Evolutionary conservation across 306 rosid genomes (phyloP), one percentile per base, ranked within the genome.

Genomic region (Psophocarpus tetragonolobus): DNA sequence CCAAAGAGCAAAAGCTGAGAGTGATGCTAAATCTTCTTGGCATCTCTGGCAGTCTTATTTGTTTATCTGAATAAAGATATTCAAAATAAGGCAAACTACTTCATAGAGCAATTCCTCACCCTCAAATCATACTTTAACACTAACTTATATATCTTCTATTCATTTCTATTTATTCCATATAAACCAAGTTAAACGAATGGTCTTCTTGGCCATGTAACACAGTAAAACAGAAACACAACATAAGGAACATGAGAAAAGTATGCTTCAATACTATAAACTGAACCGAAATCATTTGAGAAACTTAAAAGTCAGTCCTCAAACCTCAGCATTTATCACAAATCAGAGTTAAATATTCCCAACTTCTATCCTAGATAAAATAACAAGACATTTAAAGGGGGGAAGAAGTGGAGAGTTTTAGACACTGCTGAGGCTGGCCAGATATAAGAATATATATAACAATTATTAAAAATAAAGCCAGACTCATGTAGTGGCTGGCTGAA

Each of bases 131-230:
- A 27, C 6, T 65, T 4, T 72, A 53, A 53, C 66, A 18, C 15
- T 47, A 26, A 58, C 38, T 12, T 41, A 20, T 60, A 21, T n/a
- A 47, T 44, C 57, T 68, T 42, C 18, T 38, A 33, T 39, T 63
- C 60, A 51, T 80, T 48, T 58, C 56, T n/a, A 50, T 69, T 2
- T 27, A 63, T 76, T 76, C 15, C 64, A 70, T 35, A 53, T 41
- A 64, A 24, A 27, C 68, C 18, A 35, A 80, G 73, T 27, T 26
- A 35, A 62, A 50, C 26, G 14, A 14, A 41, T 26, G 44, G 24
- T 41, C 33, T 35, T 65, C 42, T 14, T 38, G 30, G 32, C 8
- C 66, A 53, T 12, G 32, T 30, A 9, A 48, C 41, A 35, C 15
- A 66, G 20, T 54, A 67, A 74, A 66, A 74, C 13, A n/a, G 54